Conservation (phyloP, 805 yeast species). For the Starmerella cellae region DNA sequence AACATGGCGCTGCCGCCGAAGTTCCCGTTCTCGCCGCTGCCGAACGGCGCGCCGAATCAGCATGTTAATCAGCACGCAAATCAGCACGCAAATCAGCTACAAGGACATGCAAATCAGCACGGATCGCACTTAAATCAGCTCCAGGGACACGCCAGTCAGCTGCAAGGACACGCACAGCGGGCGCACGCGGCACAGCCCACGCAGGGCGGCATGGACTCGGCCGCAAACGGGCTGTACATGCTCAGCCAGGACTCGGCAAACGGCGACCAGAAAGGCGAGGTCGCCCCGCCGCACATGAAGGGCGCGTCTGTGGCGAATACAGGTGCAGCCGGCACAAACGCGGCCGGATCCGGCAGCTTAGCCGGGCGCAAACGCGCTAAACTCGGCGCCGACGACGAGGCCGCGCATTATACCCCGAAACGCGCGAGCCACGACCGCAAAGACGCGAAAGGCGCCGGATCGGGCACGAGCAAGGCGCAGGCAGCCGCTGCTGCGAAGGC, state of each 20-base stretch:
- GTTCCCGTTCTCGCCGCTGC: not conserved
- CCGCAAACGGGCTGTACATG: not conserved
- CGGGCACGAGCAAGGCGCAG: not conserved
- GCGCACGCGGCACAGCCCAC: not conserved
- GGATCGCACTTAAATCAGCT: not conserved
- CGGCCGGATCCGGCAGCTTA: too few species aligned
- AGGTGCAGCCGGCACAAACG: not conserved
- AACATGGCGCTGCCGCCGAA: conserved; percentile 2
- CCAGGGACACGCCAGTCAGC: not conserved
- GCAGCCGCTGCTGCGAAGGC: not conserved
- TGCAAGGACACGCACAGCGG: too few species aligned
- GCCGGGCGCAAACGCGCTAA: not conserved
- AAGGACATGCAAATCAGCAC: not conserved
- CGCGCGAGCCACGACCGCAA: not conserved
- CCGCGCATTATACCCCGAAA: not conserved
- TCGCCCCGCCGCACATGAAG: not conserved
- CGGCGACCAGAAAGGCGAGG: not conserved
- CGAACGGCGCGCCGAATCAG: not conserved
- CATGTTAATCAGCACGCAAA: not conserved
- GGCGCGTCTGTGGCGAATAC: not conserved
- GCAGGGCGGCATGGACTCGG: not conserved
- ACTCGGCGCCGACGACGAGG: not conserved
- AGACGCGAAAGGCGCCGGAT: not conserved
- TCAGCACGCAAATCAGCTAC: not conserved
- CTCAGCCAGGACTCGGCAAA: not conserved